Conservation (phyloP, 768 basidiomycete species). For the Leucocoprinus leucothites region DNA sequence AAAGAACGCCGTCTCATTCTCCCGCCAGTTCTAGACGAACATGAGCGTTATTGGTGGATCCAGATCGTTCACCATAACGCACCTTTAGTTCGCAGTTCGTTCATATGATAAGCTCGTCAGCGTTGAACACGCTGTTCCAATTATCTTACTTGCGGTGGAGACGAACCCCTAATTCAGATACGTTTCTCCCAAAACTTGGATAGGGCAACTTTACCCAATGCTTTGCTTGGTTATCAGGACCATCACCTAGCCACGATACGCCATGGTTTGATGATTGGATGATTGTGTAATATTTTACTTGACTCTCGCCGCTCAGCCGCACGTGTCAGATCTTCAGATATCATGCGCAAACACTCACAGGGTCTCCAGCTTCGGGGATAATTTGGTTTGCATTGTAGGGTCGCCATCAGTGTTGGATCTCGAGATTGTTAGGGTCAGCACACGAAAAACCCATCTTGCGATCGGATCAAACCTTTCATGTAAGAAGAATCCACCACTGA, state of each 20-base stretch:
- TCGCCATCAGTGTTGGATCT: neutral
- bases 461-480: conserved; percentile 7
- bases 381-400: neutral
- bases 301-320: neutral
- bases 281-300: neutral
- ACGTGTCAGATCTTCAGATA: conserved; percentile 3
- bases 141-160: neutral
- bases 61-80: neutral
- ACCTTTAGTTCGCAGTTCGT: neutral
- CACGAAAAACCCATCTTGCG: neutral
- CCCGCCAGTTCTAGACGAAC: neutral
- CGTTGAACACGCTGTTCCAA: neutral
- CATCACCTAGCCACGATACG: neutral
- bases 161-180: conserved; percentile 1
- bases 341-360: conserved; percentile 1
- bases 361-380: conserved; percentile 5
- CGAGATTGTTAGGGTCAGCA: neutral
- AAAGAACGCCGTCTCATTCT: neutral
- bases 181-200: neutral
- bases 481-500: neutral
- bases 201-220: neutral
- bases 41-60: neutral
- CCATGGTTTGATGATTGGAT: neutral
- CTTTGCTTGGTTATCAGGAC: neutral
- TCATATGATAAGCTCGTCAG: neutral